Base-by-base conservation (phyloP, 2,329 filamentous ascomycete genomes). In the Cryphonectria naterciae region DNA sequence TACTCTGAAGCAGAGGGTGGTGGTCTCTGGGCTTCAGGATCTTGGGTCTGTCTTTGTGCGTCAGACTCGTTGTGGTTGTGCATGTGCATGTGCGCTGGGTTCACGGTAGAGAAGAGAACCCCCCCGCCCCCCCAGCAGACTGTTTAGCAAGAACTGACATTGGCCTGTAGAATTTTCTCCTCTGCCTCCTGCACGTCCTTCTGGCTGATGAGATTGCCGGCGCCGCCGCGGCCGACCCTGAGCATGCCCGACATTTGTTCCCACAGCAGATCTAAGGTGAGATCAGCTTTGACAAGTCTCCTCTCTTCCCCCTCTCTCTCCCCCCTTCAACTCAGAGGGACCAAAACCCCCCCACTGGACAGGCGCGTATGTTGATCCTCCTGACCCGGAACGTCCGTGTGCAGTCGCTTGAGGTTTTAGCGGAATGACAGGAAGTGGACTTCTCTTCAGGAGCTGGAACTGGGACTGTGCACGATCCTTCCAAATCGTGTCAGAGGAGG, bases 131-230 rank as follows among this genome's bases (percentile, higher is more conserved):
- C 28, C 28, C 28, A 32, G 28, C 28, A 32, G 22, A 58, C 22
- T 25, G 25, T 6, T n/a, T 19, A 54, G 32, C 7, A 37, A 63
- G 71, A 63, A 72, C 71, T 70, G 66, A 72, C 71, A 39, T 72
- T 67, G 69, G 54, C 66, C 28, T 68, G 61, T 58, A 68, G 64
- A 25, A 74, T 78, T 73, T 79, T 81, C 69, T 77, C 76, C 68
- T 77, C 76, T 62, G 79, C 81, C 41, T 86, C 83, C 39, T 87
- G 83, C 37, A 86, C 78, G 70, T 88, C 84, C 74, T 85, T 82
- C 73, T 85, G 83, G 76, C 83, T 82, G 76, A 85, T 85, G 78
- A 86, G 90, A 79, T 92, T 92, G 67, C 89, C 89, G 7, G 89
- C 89, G 65, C 89, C 89, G 68, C 89, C 89, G 65, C 89, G 86